Conservation (phyloP, 2,329 filamentous ascomycete species). For the Rosellinia necatrix region DNA sequence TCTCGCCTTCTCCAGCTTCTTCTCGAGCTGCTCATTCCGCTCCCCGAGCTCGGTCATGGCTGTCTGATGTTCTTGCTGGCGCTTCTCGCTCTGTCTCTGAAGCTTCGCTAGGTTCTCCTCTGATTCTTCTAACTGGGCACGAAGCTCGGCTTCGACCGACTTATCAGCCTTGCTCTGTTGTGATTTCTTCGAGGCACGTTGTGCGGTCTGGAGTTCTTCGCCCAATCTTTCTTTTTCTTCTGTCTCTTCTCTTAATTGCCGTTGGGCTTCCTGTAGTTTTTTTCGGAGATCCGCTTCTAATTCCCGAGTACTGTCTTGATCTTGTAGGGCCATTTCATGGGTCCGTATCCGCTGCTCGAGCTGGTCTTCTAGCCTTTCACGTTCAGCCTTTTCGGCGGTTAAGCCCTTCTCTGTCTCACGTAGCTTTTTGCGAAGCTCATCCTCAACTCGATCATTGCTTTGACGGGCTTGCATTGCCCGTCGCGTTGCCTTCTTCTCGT, state of each 20-base stretch:
- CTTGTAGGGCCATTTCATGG: slow-evolving; percentile 37
- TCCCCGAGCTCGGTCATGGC: slow-evolving; percentile 64
- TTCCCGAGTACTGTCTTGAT: slow-evolving; percentile 40
- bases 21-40: slow-evolving; percentile 68
- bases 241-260: slow-evolving; percentile 38
- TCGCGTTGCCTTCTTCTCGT: slow-evolving; percentile 73
- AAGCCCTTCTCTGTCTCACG: slow-evolving; percentile 42
- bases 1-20: slow-evolving; percentile 71
- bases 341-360: slow-evolving; percentile 41
- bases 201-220: slow-evolving; percentile 43
- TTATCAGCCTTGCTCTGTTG: slow-evolving; percentile 32
- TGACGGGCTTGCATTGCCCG: slow-evolving; percentile 54
- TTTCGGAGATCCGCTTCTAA: slow-evolving; percentile 41
- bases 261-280: slow-evolving; percentile 40
- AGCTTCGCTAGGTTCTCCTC: slow-evolving; percentile 44
- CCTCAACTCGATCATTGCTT: slow-evolving; percentile 47
- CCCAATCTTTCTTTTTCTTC: slow-evolving; percentile 42
- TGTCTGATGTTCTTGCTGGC: slow-evolving; percentile 54
- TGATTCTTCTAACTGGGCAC: slow-evolving; percentile 38
- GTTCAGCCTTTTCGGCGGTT: slow-evolving; percentile 39
- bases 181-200: slow-evolving; percentile 36
- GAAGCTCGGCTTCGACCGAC: slow-evolving; percentile 37
- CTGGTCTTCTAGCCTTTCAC: slow-evolving; percentile 41
- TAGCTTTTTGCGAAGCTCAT: slow-evolving; percentile 50
- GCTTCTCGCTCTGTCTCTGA: slow-evolving; percentile 52